Base-by-base conservation (phyloP, 192 early-diverging fungal genomes). In the Gigaspora rosea region DNA sequence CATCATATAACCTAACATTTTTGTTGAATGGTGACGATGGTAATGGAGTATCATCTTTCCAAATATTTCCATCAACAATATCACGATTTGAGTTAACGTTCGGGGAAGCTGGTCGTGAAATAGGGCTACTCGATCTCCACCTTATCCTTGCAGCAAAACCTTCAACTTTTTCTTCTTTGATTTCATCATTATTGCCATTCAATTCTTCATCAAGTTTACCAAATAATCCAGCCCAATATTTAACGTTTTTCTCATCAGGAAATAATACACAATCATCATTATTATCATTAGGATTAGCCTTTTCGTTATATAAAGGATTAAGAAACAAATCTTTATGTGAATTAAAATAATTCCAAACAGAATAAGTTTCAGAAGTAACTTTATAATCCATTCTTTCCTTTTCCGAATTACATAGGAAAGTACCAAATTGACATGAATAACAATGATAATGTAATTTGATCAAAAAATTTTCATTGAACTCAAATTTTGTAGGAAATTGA, bases 351-450 rank as follows among this genome's bases (percentile, higher is more conserved):
- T 95, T 88, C 97, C 97, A 98, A 10, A 98, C 80, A 13, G 90
- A 92, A 11, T 93, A 90, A 8, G 81, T 82, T 50, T 73, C 71
- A 8, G 78, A 75, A 11, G 80, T 70, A 0, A 84, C 78, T 8
- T 79, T 74, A 64, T 92, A 84, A 8, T 82, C 78, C 13, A 57
- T 56, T 11, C 94, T 90, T 77, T 99, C 96, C 52, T 84, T 82
- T 81, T 96, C 93, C 62, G 89, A 90, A 81, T 99, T 98, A 80
- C 93, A 95, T 73, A 99, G 49, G 75, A 99, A 98, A 22, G 92
- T 95, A 16, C 97, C 97, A 87, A 94, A 98, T 81, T 95, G 94
- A 79, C 95, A 96, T 50, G 93, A 89, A 77, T 97, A 95, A 61
- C 94, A 83, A 81, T 95, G 92, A 81, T 90, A 91, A 81, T 95